A percentile compares a stretch with the other conserved stretches of the same genome.
phyloP scores from a whole-genome alignment of 768 basidiomycete genomes.

The Neoboletus subvelutipes region DNA sequence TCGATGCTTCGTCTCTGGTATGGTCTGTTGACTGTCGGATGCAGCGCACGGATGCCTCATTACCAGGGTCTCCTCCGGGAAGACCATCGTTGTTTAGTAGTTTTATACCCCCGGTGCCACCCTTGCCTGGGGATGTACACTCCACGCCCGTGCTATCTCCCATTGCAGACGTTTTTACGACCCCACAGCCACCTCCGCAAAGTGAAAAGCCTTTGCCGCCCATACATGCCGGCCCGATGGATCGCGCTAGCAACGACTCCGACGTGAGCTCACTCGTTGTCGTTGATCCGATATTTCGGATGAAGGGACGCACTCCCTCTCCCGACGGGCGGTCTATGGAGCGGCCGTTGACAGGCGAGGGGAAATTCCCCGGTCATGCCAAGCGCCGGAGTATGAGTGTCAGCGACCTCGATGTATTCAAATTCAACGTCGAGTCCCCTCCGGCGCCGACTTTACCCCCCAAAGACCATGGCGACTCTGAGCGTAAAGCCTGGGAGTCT shows the following conservation, averaged over 20 bases:
- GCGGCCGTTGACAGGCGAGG: slow-evolving; percentile 25
- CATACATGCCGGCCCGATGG: slow-evolving; percentile 40
- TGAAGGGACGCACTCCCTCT: slow-evolving; percentile 34
- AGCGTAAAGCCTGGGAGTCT: slow-evolving; percentile 40
- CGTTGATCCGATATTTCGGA: slow-evolving; percentile 46
- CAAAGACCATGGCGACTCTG: slow-evolving; percentile 25
- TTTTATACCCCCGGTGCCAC: slow-evolving; percentile 43
- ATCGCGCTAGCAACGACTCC: slow-evolving; percentile 39
- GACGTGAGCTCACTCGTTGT: slow-evolving; percentile 61
- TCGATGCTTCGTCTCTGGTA: slow-evolving; percentile 2
- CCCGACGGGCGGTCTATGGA: slow-evolving; percentile 33
- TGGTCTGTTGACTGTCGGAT: slow-evolving; percentile 16
- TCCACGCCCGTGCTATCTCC: slow-evolving; percentile 42
- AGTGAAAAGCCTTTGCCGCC: slow-evolving; percentile 65
- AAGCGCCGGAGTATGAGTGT: slow-evolving; percentile 77
- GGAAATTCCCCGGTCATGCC: slow-evolving; percentile 30
- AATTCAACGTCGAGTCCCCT: slow-evolving; percentile 38
- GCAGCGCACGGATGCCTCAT: slow-evolving; percentile 57
- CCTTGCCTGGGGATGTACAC: slow-evolving; percentile 47
- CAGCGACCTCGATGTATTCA: slow-evolving; percentile 59
- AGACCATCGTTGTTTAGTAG: slow-evolving; percentile 36
- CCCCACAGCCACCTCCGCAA: slow-evolving; percentile 33
- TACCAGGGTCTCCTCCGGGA: slow-evolving; percentile 24
- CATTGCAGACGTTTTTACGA: slow-evolving; percentile 52
- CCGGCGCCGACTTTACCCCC: slow-evolving; percentile 39